Evolutionary conservation across 371 early-diverging fungal species (phyloP).

Genomic region (Syncephalis fuscata): DNA sequence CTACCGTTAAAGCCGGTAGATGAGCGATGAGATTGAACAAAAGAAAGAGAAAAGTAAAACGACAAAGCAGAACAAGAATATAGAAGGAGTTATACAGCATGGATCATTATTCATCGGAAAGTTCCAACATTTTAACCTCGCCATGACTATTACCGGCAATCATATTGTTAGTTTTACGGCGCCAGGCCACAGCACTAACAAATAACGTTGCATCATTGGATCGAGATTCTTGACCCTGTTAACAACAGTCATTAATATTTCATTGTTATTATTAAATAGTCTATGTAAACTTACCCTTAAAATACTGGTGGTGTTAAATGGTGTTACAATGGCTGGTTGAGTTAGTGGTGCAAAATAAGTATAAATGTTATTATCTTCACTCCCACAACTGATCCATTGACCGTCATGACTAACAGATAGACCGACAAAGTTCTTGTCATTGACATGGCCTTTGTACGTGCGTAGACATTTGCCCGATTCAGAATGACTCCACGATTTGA

Average conservation of each 20-base stretch:
- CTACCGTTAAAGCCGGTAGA: too few species aligned
- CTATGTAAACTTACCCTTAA: conserved; percentile 26
- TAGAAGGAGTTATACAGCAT: too few species aligned
- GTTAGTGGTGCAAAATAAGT: conserved; percentile 56
- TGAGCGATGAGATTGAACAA: too few species aligned
- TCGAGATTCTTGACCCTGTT: conserved; percentile 25
- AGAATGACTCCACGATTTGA: conserved; percentile 53
- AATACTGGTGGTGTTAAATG: conserved; percentile 49
- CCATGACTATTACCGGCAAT: conserved; percentile 86
- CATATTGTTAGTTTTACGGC: conserved; percentile 47
- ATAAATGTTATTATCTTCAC: conserved; percentile 75
- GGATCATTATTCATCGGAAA: conserved; percentile 5
- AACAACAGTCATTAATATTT: background rate
- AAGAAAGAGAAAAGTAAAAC: too few species aligned
- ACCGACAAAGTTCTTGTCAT: conserved; percentile 94
- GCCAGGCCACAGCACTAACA: conserved; percentile 85
- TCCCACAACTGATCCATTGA: conserved; percentile 74
- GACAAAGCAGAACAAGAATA: too few species aligned
- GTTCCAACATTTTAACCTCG: conserved; percentile 54
- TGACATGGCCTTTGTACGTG: conserved; percentile 66
- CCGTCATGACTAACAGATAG: conserved; percentile 46
- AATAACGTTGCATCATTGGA: conserved; percentile 52
- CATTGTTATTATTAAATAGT: background rate
- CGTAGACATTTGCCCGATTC: conserved; percentile 8
- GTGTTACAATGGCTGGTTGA: conserved; percentile 48